Percentiles rank a stretch among this genome's conserved stretches.
phyloP scores from a whole-genome alignment of 106 monocot genomes.

The Acorus gramineus region DNA sequence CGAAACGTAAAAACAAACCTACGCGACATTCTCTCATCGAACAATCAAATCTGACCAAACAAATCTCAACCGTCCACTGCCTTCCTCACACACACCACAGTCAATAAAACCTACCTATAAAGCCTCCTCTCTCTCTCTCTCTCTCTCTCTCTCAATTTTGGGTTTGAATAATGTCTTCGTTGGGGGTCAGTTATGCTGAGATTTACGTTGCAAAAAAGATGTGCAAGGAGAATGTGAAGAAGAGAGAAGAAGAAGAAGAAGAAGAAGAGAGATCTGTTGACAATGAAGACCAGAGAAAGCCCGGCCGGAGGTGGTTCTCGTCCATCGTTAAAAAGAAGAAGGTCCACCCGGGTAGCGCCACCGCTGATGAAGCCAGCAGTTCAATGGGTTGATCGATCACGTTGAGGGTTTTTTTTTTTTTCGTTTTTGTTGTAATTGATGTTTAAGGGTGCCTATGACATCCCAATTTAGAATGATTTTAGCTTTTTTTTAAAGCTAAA shows the following conservation, averaged over 20 bases:
- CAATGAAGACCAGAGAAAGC: no score
- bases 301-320: no score
- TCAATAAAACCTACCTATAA: background rate
- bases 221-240: constrained; percentile 6
- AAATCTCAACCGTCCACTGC: background rate
- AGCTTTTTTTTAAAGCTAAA: no score
- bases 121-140: background rate
- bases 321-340: background rate
- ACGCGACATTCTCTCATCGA: background rate
- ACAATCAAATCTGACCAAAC: background rate
- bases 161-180: background rate
- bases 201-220: background rate
- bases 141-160: background rate
- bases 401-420: no score
- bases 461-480: no score
- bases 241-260: background rate
- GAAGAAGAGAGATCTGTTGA: background rate
- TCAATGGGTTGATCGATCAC: no score
- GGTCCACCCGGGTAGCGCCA: background rate
- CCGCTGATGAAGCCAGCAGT: background rate
- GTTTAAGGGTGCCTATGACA: no score
- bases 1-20: no score
- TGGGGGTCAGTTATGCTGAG: constrained; percentile 9
- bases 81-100: background rate
- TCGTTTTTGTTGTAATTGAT: no score